These are phyloP conservation scores for Ceratocystis papillata DNA, from an alignment of 2,329 filamentous ascomycete species.

Conservation along the genomic window DNA sequence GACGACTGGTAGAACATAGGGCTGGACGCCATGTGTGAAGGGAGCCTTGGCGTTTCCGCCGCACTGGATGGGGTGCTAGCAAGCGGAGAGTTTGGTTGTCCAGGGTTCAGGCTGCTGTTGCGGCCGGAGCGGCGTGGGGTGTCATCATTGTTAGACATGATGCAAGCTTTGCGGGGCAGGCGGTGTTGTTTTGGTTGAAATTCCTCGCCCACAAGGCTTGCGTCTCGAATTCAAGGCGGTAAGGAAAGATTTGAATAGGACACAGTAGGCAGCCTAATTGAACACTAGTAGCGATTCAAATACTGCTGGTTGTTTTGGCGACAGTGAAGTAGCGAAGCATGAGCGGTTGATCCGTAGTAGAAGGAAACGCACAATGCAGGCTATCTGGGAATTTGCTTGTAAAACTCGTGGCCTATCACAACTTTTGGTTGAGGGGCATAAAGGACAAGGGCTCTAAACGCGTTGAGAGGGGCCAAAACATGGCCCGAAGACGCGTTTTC, in stretches of 20 bases:
- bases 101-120: slow-evolving; percentile 16
- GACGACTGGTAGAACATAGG: slow-evolving; percentile 64
- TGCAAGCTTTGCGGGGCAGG: not conserved
- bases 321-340: not conserved
- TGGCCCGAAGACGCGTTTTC: slow-evolving; percentile 17
- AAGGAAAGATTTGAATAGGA: not conserved
- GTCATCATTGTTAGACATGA: slow-evolving; percentile 22
- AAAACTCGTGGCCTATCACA: not conserved
- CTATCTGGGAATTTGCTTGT: not conserved
- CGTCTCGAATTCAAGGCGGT: not conserved
- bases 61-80: slow-evolving; percentile 20
- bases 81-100: slow-evolving; percentile 8
- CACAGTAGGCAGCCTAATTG: not conserved
- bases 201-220: not conserved
- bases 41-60: slow-evolving; percentile 21
- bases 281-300: not conserved
- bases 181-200: not conserved
- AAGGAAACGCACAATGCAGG: not conserved
- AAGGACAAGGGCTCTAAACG: slow-evolving; percentile 14
- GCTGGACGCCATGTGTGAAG: slow-evolving; percentile 53
- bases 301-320: not conserved
- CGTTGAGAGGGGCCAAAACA: slow-evolving; percentile 17
- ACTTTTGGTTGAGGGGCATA: slow-evolving; percentile 15
- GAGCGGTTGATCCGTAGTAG: not conserved
- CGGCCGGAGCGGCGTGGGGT: slow-evolving; percentile 20